phyloP scores from a whole-genome alignment of 352 stramenopile species.

The Blastocystis hominis region DNA sequence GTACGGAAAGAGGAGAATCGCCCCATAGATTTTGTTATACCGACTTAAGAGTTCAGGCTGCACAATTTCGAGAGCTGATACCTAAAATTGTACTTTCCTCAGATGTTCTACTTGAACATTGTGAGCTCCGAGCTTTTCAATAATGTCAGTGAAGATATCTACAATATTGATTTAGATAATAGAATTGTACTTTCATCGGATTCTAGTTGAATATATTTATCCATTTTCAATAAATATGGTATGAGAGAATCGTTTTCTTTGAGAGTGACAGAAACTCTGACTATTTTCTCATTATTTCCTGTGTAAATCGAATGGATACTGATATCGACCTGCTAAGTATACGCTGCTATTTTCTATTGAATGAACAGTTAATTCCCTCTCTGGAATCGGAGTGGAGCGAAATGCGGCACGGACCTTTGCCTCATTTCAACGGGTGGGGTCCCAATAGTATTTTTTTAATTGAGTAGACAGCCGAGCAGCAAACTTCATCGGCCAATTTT shows the following conservation, averaged over 20 bases:
- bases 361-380: not conserved
- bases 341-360: not conserved
- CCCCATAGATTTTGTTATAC: slow-evolving; percentile 38
- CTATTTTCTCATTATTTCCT: not conserved
- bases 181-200: slow-evolving; percentile 10
- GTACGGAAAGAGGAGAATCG: slow-evolving; percentile 37
- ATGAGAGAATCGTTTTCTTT: not conserved
- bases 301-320: not conserved
- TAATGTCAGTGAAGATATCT: slow-evolving; percentile 54
- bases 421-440: not conserved
- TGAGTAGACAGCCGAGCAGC: slow-evolving; percentile 2
- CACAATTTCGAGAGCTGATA: slow-evolving; percentile 13
- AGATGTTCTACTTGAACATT: not conserved
- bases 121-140: slow-evolving; percentile 22
- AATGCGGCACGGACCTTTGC: slow-evolving; percentile 2
- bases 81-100: not conserved
- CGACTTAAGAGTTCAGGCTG: not conserved
- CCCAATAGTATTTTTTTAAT: not conserved
- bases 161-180: not conserved
- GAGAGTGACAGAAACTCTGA: not conserved
- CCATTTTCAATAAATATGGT: not conserved
- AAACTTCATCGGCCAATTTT: not conserved
- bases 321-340: slow-evolving; percentile 10
- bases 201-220: slow-evolving; percentile 46
- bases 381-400: not conserved